Conservation (phyloP, 2,329 filamentous ascomycete genomes). For the Cordyceps javanica region DNA sequence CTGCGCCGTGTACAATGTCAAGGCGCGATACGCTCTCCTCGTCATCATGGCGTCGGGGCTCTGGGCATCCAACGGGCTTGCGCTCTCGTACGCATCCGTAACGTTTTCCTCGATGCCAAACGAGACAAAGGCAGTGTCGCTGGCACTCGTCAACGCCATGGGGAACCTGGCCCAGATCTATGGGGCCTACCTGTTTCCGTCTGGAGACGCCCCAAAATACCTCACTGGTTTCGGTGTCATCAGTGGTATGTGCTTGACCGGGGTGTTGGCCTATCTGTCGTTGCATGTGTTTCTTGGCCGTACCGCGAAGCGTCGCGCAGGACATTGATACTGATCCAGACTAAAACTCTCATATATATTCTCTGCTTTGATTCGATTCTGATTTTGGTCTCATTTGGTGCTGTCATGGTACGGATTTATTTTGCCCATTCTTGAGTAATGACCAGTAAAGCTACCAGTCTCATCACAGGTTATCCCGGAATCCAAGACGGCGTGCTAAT, state of each 20-base stretch:
- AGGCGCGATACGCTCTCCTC: slow-evolving; percentile 46
- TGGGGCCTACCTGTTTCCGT: slow-evolving; percentile 44
- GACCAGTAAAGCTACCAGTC: too few species aligned
- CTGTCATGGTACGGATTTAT: too few species aligned
- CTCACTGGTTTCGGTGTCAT: slow-evolving; percentile 32
- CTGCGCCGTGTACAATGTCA: slow-evolving; percentile 42
- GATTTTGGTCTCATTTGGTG: too few species aligned
- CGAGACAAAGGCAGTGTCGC: slow-evolving; percentile 35
- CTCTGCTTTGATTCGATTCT: too few species aligned
- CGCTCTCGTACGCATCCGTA: slow-evolving; percentile 45
- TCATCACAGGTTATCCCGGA: too few species aligned
- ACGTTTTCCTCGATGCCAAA: slow-evolving; percentile 43
- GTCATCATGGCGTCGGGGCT: slow-evolving; percentile 50
- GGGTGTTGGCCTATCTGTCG: slow-evolving; percentile 8
- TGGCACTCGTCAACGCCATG: slow-evolving; percentile 46
- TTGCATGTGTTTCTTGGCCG: slow-evolving; percentile 12
- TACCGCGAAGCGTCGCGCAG: background rate
- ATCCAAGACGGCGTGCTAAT: too few species aligned
- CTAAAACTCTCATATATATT: too few species aligned
- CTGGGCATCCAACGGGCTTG: slow-evolving; percentile 46
- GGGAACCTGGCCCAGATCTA: slow-evolving; percentile 48
- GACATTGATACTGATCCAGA: too few species aligned
- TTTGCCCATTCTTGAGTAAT: too few species aligned
- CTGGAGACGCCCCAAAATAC: slow-evolving; percentile 38
- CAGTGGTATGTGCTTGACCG: slow-evolving; percentile 16